A percentile compares a stretch with the other conserved stretches of the same genome.
Evolutionary conservation across 1,284 basidiomycete genomes (phyloP).

Genomic region (Apiotrichum gamsii): DNA sequence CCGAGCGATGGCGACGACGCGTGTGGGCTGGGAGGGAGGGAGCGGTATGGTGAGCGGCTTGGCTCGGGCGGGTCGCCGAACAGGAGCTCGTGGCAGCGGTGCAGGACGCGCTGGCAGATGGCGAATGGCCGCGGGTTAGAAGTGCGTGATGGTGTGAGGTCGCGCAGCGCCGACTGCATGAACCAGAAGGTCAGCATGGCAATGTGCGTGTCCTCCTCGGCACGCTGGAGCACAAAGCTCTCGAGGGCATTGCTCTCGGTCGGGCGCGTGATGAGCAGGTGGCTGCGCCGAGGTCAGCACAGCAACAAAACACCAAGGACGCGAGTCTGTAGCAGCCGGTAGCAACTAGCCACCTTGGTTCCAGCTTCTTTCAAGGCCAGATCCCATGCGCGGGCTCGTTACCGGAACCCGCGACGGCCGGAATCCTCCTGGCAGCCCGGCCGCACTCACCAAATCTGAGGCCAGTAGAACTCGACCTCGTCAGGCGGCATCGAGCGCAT

Average conservation of each 20-base stretch:
- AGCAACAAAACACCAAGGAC: no score
- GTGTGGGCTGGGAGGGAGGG: conserved; percentile 47
- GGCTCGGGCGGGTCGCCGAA: conserved; percentile 78
- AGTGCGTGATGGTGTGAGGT: conserved; percentile 61
- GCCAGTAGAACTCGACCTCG: conserved; percentile 91
- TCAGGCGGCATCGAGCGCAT: conserved; percentile 68
- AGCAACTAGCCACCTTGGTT: no score
- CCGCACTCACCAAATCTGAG: conserved; percentile 81
- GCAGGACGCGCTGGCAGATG: conserved; percentile 86
- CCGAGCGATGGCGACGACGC: conserved; percentile 18
- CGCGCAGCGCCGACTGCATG: conserved; percentile 89
- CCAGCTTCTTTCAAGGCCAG: no score
- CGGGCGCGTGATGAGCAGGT: conserved; percentile 82
- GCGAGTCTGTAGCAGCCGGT: no score
- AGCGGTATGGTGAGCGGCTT: conserved; percentile 58
- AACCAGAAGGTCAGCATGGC: conserved; percentile 97
- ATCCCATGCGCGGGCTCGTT: no score
- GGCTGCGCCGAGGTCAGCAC: conserved; percentile 52
- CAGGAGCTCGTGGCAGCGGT: conserved; percentile 93
- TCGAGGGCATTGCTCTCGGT: conserved; percentile 85
- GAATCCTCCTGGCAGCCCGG: no score
- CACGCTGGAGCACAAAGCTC: conserved; percentile 78
- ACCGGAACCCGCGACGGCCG: no score
- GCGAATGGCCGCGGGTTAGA: conserved; percentile 71
- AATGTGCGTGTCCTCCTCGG: conserved; percentile 83